Conservation (phyloP, 306 rosid genomes). For the Castanea crenata region DNA sequence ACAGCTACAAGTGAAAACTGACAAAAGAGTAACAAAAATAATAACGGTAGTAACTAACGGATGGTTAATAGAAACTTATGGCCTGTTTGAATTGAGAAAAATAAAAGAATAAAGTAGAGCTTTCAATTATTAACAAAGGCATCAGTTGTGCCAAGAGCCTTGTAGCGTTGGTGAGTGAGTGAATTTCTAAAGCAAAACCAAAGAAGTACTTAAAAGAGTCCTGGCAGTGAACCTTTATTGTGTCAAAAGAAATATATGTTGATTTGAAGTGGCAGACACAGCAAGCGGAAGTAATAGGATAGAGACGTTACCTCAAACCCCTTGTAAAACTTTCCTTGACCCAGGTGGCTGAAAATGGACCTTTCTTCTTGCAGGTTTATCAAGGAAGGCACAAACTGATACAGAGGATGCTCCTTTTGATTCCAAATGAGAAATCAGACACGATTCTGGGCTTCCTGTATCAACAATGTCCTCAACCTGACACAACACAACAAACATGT, state of each 20-base stretch:
- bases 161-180: background rate
- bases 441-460: constrained; percentile 62
- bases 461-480: constrained; percentile 94
- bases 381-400: constrained; percentile 82
- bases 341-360: constrained; percentile 48
- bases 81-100: too few relatives aligned
- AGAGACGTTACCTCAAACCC: constrained; percentile 64
- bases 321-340: constrained; percentile 67
- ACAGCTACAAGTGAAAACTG: too few relatives aligned
- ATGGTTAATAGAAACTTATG: too few relatives aligned
- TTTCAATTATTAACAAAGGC: too few relatives aligned
- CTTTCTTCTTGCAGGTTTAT: constrained; percentile 76
- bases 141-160: background rate
- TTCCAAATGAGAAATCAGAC: constrained; percentile 53
- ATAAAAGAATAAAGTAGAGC: too few relatives aligned
- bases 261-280: too few relatives aligned
- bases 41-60: too few relatives aligned
- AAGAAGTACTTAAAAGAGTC: background rate
- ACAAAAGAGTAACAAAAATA: too few relatives aligned
- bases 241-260: too few relatives aligned
- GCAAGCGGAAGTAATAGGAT: too few relatives aligned
- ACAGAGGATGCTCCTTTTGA: constrained; percentile 77
- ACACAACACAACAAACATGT: too few relatives aligned
- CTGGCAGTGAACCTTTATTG: too few relatives aligned
- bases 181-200: background rate